Evolutionary conservation across 2,329 filamentous ascomycete genomes (phyloP), one percentile per base, ranked within the genome.

Genomic region (Pestalotiopsis sp.): DNA sequence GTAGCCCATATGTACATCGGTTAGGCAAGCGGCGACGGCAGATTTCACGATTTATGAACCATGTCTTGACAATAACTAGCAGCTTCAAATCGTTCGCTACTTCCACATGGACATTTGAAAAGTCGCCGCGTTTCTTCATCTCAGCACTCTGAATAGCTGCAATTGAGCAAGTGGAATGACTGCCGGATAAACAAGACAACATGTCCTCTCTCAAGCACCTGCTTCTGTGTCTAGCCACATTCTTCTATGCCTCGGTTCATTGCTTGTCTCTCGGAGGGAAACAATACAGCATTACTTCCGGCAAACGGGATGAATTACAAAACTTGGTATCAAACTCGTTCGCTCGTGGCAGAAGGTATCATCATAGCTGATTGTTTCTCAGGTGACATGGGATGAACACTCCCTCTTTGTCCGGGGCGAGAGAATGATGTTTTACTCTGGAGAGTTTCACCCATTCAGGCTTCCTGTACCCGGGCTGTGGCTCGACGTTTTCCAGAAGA

Each of bases 401-500:
- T 91, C 90, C 2, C 79, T 93, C 4, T 89, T 90, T 72, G 84
- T 93, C 67, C 83, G 87, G 71, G 90, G 91, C n/a, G 87, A 93
- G 76, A 83, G 90, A 39, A 79, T 92, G 62, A 86, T 92, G 79
- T 81, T 93, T 66, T 92, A 89, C 77, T 89, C 85, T 69, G 91
- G 89, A 56, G 91, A 93, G 77, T 85, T 92, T 20, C 91, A 93
- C 76, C 90, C 90, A 0, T 92, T 78, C 68, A 72, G 79, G 68
- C 78, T 85, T 0, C 84, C 84, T 0, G 83, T 85, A 0, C 82
- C 84, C 0, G 80, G 78, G 0, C 75, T 86, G 0, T 86, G 90
- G 83, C 83, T 92, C 9, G 93, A 95, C 72, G 77, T 95, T 2
- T 91, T 97, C 73, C 91, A 96, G 75, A 97, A 97, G 80, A 89